These are phyloP conservation scores for Passiflora organensis DNA, from an alignment of 345 rosid species.

Conservation along the genomic window DNA sequence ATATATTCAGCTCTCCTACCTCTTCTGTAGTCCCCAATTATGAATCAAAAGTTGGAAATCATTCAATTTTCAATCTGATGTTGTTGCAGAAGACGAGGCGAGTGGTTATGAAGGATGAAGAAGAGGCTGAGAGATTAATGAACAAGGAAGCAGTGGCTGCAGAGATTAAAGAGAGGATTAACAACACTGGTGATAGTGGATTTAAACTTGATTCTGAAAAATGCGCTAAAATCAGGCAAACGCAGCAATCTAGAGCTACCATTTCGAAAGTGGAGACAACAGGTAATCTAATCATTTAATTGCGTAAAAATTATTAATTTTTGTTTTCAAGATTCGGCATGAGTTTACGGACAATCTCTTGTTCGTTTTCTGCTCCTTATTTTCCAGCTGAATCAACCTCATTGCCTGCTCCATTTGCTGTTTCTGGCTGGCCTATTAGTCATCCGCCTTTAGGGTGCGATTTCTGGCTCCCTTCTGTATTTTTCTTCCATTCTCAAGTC, in stretches of 20 bases:
- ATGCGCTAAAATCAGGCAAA: conserved; percentile 17
- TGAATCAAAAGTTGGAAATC: background rate
- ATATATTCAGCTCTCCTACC: background rate
- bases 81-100: conserved; percentile 17
- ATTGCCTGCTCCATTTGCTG: conserved; percentile 28
- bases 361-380: conserved; percentile 6
- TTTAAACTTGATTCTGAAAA: conserved; percentile 36
- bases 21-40: background rate
- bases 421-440: conserved; percentile 33
- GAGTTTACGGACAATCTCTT: no score
- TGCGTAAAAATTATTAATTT: no score
- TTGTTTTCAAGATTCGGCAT: no score
- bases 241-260: conserved; percentile 14
- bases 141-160: conserved; percentile 17
- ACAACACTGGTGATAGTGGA: conserved; percentile 14
- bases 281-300: conserved; percentile 23
- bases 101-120: conserved; percentile 20
- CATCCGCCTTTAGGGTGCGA: conserved; percentile 39
- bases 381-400: conserved; percentile 38
- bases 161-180: conserved; percentile 14
- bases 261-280: conserved; percentile 20
- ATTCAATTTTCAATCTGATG: background rate
- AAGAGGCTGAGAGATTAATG: conserved; percentile 4
- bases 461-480: conserved; percentile 12
- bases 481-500: conserved; percentile 5